Percentiles rank a stretch among this genome's conserved stretches.
Conservation (phyloP, 257 asterid genomes). For the Nicotiana paniculata region DNA sequence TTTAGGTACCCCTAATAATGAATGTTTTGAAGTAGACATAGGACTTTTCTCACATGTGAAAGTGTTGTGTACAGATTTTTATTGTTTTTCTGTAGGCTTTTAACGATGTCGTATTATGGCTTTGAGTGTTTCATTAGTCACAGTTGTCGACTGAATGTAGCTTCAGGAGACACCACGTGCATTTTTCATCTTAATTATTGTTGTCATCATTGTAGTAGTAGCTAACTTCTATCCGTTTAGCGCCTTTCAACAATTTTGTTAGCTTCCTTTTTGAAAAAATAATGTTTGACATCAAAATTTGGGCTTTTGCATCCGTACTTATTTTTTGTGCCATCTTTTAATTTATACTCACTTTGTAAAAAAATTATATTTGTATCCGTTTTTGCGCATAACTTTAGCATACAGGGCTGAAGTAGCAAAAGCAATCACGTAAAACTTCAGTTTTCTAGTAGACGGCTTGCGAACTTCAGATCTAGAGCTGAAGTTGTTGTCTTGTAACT, state of each 20-base stretch:
- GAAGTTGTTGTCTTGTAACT: too few species aligned
- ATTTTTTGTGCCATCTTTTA: too few species aligned
- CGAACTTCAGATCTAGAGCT: too few species aligned
- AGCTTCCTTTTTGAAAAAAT: too few species aligned
- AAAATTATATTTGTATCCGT: too few species aligned
- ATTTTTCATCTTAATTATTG: not conserved
- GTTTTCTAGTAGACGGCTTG: too few species aligned
- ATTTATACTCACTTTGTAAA: too few species aligned
- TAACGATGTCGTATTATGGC: not conserved
- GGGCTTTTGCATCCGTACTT: too few species aligned
- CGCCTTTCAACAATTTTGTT: not conserved
- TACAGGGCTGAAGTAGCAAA: too few species aligned
- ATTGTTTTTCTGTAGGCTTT: not conserved
- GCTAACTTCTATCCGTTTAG: not conserved
- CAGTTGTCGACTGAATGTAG: not conserved
- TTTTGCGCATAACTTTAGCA: too few species aligned
- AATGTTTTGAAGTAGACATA: not conserved
- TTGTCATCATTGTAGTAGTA: not conserved
- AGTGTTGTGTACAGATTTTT: not conserved
- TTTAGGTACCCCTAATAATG: not conserved
- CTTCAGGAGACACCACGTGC: conserved; percentile 1
- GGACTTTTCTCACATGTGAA: not conserved
- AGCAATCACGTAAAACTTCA: too few species aligned
- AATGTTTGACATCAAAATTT: too few species aligned
- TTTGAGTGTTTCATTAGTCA: not conserved